phyloP scores from a whole-genome alignment of 2,329 filamentous ascomycete genomes.

The Ciborinia camelliae region DNA sequence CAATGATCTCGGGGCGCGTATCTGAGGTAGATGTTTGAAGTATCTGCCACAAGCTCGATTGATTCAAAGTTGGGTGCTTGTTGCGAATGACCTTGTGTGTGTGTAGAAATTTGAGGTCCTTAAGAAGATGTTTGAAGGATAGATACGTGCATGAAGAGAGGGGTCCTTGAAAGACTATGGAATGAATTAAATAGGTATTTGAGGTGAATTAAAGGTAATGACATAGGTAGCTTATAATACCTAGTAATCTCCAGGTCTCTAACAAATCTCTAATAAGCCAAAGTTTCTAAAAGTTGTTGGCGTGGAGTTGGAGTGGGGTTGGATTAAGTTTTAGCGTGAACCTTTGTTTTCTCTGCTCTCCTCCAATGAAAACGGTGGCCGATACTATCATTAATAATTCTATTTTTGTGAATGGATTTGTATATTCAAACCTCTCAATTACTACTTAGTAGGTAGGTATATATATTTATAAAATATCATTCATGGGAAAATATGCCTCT shows the following conservation, averaged over 20 bases:
- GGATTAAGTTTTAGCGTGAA: not conserved
- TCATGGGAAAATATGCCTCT: no score
- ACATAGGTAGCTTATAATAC: not conserved
- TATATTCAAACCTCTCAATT: no score
- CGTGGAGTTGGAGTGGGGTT: conserved; percentile 2
- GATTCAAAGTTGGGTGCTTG: not conserved
- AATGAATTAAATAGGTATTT: not conserved
- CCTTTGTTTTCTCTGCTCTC: not conserved
- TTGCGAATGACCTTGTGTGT: not conserved
- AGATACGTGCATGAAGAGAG: not conserved
- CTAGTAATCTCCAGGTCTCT: not conserved
- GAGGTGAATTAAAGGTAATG: not conserved
- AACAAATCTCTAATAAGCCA: no score
- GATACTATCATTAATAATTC: no score
- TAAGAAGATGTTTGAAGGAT: not conserved
- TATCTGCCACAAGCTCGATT: not conserved
- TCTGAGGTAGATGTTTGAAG: not conserved
- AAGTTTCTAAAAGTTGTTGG: not conserved
- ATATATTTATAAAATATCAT: no score
- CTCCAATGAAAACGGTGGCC: no score
- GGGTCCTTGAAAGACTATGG: not conserved
- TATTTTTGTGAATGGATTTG: no score
- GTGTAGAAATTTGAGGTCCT: not conserved
- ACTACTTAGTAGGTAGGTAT: no score
- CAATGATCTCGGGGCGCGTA: not conserved